Evolutionary conservation across 179 eudicot genomes (phyloP).

Genomic region (Camellia oleifera): DNA sequence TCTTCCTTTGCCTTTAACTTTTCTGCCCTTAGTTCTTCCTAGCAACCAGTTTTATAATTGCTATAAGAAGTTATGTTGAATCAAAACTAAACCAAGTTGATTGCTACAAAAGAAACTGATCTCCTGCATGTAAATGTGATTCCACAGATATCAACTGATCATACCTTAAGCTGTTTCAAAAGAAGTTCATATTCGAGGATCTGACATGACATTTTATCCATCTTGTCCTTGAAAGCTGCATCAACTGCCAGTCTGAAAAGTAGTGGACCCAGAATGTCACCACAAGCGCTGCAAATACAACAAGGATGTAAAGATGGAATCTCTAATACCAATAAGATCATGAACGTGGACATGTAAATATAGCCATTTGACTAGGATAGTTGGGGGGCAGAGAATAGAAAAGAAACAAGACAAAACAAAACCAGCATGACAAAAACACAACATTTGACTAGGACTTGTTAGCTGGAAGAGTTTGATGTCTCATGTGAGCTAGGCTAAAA

Average conservation of each 20-base stretch:
- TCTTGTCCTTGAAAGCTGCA: conserved; percentile 24
- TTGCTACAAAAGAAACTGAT: neutral
- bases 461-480: neutral
- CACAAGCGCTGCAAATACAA: conserved; percentile 27
- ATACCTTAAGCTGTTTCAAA: conserved; percentile 54
- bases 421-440: conserved; percentile 3
- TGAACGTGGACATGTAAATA: neutral
- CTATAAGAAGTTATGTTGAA: neutral
- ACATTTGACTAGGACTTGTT: neutral
- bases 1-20: conserved; percentile 77
- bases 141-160: neutral
- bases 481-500: neutral
- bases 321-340: neutral
- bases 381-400: neutral
- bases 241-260: conserved; percentile 30
- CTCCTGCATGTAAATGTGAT: neutral
- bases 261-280: conserved; percentile 36
- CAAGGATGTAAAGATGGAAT: conserved; percentile 6
- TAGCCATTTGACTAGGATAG: neutral
- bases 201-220: conserved; percentile 31
- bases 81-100: neutral
- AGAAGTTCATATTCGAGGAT: conserved; percentile 48
- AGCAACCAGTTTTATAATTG: conserved; percentile 16
- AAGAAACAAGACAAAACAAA: neutral
- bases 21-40: conserved; percentile 62